These are phyloP conservation scores for Clitocybe nebularis DNA, from an alignment of 1,284 basidiomycete species.

Conservation along the genomic window DNA sequence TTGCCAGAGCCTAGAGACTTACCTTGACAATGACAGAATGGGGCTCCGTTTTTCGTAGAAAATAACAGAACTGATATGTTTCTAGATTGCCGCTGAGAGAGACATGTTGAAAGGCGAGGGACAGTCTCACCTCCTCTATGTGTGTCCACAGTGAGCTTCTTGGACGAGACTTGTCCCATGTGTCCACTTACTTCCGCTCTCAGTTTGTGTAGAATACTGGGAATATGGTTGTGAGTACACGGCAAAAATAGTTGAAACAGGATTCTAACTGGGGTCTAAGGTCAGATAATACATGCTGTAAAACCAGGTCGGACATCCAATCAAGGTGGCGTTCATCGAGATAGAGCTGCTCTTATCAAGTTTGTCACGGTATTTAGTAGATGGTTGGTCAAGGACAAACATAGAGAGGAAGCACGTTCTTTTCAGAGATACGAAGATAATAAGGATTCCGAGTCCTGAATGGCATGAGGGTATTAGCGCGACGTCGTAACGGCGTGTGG, in stretches of 20 bases:
- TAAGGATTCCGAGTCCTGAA: conserved; percentile 62
- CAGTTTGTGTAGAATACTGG: conserved; percentile 39
- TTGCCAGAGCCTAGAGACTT: conserved; percentile 5
- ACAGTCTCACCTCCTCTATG: conserved; percentile 61
- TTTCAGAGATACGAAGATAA: conserved; percentile 66
- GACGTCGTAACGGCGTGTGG: too few relatives aligned
- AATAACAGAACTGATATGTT: conserved; percentile 77
- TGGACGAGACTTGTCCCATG: conserved; percentile 38
- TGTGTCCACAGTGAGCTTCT: conserved; percentile 65
- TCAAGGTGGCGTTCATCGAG: conserved; percentile 72
- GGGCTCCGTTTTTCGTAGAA: conserved; percentile 70
- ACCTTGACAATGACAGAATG: conserved; percentile 76
- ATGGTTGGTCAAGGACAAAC: conserved; percentile 34
- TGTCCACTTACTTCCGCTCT: conserved; percentile 50
- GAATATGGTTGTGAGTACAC: too few relatives aligned
- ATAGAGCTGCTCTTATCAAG: conserved; percentile 50
- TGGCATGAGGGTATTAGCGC: conserved; percentile 36
- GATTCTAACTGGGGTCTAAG: conserved; percentile 58
- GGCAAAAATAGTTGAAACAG: too few relatives aligned
- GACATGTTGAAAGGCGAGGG: not conserved
- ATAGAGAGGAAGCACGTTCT: conserved; percentile 64
- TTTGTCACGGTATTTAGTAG: conserved; percentile 1
- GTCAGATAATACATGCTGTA: conserved; percentile 71
- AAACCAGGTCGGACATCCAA: conserved; percentile 73
- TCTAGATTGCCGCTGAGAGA: conserved; percentile 43